Conservation (phyloP, 2,329 filamentous ascomycete genomes). For the Albophoma yamanashiensis region DNA sequence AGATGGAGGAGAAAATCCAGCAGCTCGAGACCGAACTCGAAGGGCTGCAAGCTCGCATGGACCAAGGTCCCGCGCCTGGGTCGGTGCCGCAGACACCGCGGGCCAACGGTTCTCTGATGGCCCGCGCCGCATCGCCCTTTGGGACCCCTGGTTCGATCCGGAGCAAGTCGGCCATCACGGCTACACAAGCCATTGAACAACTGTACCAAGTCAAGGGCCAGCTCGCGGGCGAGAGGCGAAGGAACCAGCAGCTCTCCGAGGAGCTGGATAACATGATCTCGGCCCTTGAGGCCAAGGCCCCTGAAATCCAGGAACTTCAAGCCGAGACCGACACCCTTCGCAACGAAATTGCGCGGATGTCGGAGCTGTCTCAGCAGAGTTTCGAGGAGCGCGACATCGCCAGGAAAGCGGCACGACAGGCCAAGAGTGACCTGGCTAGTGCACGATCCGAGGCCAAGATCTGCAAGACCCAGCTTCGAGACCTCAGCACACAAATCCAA, state of each 20-base stretch:
- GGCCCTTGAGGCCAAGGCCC: conserved; percentile 74
- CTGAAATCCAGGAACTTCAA: conserved; percentile 78
- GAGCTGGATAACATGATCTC: conserved; percentile 79
- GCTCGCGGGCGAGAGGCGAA: conserved; percentile 62
- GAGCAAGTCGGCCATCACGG: conserved; percentile 43
- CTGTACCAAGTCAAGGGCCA: conserved; percentile 59
- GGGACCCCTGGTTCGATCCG: conserved; percentile 49
- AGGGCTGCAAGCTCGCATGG: conserved; percentile 36
- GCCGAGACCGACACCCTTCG: conserved; percentile 72
- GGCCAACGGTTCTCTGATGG: conserved; percentile 42
- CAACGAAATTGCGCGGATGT: conserved; percentile 74
- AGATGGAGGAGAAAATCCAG: conserved; percentile 36
- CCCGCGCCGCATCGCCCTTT: conserved; percentile 49
- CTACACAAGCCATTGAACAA: conserved; percentile 54
- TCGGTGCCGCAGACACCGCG: conserved; percentile 52
- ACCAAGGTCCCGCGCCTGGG: conserved; percentile 29
- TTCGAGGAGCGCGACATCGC: conserved; percentile 71
- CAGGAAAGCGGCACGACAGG: conserved; percentile 67
- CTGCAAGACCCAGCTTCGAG: conserved; percentile 75
- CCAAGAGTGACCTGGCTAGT: conserved; percentile 58
- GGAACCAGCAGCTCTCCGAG: conserved; percentile 61
- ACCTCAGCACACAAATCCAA: conserved; percentile 83
- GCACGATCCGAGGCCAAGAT: conserved; percentile 63
- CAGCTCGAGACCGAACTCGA: conserved; percentile 44
- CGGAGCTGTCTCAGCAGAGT: conserved; percentile 70